Evolutionary conservation across 495 filamentous ascomycete species (phyloP).

Genomic region (Cryomyces antarcticus): DNA sequence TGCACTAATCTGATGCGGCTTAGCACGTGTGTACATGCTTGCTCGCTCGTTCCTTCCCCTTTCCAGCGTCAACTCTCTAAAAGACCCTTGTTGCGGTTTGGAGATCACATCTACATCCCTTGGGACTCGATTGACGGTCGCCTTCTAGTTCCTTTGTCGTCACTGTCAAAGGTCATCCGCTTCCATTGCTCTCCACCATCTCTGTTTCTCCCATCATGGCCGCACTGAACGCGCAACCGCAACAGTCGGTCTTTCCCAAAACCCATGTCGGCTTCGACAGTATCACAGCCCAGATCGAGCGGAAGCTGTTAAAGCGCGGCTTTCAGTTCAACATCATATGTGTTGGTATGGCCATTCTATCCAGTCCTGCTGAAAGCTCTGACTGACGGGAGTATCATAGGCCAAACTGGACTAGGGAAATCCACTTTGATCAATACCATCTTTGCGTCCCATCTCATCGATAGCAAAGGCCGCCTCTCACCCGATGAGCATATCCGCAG

Average conservation of each 20-base stretch:
- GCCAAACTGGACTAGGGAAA: slow-evolving; percentile 96
- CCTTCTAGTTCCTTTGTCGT: not conserved
- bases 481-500: slow-evolving; percentile 84
- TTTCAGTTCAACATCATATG: slow-evolving; percentile 99
- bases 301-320: slow-evolving; percentile 96
- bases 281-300: slow-evolving; percentile 94
- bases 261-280: slow-evolving; percentile 99
- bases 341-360: slow-evolving; percentile 53
- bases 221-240: slow-evolving; percentile 25
- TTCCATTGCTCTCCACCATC: not conserved
- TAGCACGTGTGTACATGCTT: no score
- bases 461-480: slow-evolving; percentile 84
- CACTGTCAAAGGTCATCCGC: not conserved
- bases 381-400: slow-evolving; percentile 23
- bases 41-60: no score
- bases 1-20: no score
- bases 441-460: slow-evolving; percentile 98
- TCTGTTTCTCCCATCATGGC: slow-evolving; percentile 7
- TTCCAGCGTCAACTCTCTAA: no score
- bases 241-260: slow-evolving; percentile 59
- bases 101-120: no score
- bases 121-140: no score
- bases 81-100: no score
- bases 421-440: slow-evolving; percentile 99
- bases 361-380: not conserved